These are phyloP conservation scores for Amanita thiersii DNA, from an alignment of 768 basidiomycete genomes.

Conservation along the genomic window DNA sequence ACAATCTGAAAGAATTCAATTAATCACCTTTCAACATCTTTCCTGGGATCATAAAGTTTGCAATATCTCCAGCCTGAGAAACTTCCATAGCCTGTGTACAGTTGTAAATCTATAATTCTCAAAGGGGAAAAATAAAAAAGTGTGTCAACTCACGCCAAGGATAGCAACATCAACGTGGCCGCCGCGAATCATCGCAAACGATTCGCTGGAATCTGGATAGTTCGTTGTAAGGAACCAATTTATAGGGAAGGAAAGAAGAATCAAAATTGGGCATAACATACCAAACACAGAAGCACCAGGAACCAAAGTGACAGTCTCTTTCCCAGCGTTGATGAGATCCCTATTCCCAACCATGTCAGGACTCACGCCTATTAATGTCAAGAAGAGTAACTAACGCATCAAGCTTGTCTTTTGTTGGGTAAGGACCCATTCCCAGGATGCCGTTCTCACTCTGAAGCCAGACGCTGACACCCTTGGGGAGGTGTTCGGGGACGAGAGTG, in stretches of 20 bases:
- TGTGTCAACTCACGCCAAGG: slow-evolving; percentile 60
- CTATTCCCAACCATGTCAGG: slow-evolving; percentile 25
- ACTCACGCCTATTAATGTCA: slow-evolving; percentile 2
- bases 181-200: slow-evolving; percentile 96
- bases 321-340: slow-evolving; percentile 91
- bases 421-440: slow-evolving; percentile 86
- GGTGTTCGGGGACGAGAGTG: slow-evolving; percentile 76
- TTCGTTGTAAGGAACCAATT: no score
- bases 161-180: slow-evolving; percentile 93
- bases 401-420: slow-evolving; percentile 70
- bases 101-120: slow-evolving; percentile 6
- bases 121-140: slow-evolving; percentile 4
- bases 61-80: slow-evolving; percentile 86
- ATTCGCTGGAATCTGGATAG: slow-evolving; percentile 82
- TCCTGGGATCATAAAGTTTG: slow-evolving; percentile 98
- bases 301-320: slow-evolving; percentile 88
- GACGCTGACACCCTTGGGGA: slow-evolving; percentile 67
- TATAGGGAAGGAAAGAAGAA: no score
- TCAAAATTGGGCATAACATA: slow-evolving; percentile 21
- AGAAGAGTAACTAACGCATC: slow-evolving; percentile 53
- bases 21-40: slow-evolving; percentile 74
- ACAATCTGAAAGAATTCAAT: not conserved
- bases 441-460: slow-evolving; percentile 92
- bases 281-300: slow-evolving; percentile 91
- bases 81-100: slow-evolving; percentile 82